Conservation (phyloP, 2,329 filamentous ascomycete genomes). For the Cladosporium sp. region DNA sequence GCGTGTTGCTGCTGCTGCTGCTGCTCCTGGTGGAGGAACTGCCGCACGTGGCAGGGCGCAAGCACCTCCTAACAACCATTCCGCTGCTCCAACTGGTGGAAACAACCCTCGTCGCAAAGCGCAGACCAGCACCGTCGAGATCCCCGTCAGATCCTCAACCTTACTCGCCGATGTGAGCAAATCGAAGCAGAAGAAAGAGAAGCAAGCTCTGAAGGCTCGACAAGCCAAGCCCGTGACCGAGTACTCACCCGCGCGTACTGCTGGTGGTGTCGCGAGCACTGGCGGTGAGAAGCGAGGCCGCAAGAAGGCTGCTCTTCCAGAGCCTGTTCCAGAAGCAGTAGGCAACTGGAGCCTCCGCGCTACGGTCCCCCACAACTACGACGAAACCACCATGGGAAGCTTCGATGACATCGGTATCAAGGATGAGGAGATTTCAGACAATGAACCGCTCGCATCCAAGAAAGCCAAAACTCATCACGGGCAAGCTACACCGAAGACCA, state of each 20-base stretch:
- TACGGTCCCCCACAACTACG: not conserved
- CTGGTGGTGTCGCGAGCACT: not conserved
- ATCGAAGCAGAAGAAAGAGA: conserved; percentile 4
- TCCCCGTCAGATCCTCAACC: not conserved
- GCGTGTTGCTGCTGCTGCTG: not conserved
- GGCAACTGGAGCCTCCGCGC: not conserved
- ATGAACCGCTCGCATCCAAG: conserved; percentile 1
- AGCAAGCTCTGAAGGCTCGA: not conserved
- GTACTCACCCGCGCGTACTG: not conserved
- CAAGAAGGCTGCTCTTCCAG: not conserved
- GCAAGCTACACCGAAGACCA: not conserved
- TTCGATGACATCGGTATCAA: not conserved
- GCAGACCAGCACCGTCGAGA: not conserved
- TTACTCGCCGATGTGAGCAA: conserved; percentile 4
- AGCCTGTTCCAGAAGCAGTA: not conserved
- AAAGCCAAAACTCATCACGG: not conserved
- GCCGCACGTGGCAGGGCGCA: not conserved
- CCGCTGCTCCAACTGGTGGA: not conserved
- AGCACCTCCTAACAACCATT: too few species aligned
- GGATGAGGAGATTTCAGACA: not conserved
- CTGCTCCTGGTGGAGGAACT: not conserved
- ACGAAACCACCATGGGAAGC: not conserved
- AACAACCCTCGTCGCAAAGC: not conserved
- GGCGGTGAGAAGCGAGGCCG: not conserved
- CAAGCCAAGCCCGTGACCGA: not conserved